Evolutionary conservation across 2,329 filamentous ascomycete genomes (phyloP).

Genomic region (Colletotrichum lentis): DNA sequence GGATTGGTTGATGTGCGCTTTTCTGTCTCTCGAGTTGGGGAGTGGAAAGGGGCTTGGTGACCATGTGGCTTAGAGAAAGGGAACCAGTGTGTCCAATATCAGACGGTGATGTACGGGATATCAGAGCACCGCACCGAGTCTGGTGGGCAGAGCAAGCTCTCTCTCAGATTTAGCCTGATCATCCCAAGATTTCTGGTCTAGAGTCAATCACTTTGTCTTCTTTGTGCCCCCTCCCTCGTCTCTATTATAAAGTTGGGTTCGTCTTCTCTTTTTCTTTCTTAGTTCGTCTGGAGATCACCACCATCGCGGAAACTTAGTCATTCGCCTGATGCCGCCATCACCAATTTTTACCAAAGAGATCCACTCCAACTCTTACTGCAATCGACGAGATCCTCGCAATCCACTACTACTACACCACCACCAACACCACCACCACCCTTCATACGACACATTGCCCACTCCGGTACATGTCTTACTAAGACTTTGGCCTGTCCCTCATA

Average conservation of each 20-base stretch:
- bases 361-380: constrained; percentile 14
- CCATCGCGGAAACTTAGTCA: constrained; percentile 19
- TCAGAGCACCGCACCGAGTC: background rate
- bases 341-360: constrained; percentile 25
- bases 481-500: background rate
- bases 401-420: background rate
- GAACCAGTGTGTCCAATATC: constrained; percentile 26
- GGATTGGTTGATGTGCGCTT: constrained; percentile 9
- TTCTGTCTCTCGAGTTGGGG: background rate
- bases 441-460: background rate
- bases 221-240: background rate
- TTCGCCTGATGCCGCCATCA: constrained; percentile 31
- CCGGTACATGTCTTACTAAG: background rate
- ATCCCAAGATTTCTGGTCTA: constrained; percentile 16
- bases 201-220: background rate
- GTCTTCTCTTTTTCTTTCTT: constrained; percentile 19
- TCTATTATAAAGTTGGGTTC: constrained; percentile 28
- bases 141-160: background rate
- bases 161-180: constrained; percentile 2
- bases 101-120: constrained; percentile 31
- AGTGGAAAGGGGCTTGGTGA: background rate
- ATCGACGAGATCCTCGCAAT: background rate
- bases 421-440: background rate
- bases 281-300: constrained; percentile 22
- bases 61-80: constrained; percentile 20